phyloP scores from a whole-genome alignment of 2,329 filamentous ascomycete species.

The Decorospora gaudefroyi region DNA sequence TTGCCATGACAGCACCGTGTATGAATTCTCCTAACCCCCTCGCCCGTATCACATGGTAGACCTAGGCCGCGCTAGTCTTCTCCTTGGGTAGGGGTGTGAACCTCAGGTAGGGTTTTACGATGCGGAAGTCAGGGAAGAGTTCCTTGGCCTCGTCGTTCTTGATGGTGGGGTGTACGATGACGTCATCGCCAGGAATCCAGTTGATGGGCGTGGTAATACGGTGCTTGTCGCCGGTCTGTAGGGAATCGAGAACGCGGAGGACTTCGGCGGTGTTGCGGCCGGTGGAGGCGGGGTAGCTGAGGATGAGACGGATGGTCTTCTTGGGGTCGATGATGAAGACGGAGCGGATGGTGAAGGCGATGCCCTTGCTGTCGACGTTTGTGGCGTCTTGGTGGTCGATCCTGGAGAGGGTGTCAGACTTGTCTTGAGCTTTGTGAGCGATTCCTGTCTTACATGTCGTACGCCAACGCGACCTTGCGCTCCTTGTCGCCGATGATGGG shows the following conservation, averaged over 20 bases:
- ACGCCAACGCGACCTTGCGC: constrained; percentile 56
- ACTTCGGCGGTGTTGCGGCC: constrained; percentile 61
- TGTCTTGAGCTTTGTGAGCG: constrained; percentile 8
- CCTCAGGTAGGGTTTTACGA: constrained; percentile 66
- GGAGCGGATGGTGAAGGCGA: constrained; percentile 66
- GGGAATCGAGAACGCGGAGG: constrained; percentile 57
- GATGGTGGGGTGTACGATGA: constrained; percentile 64
- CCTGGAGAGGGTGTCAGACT: constrained; percentile 37
- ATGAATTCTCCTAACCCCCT: too few relatives aligned
- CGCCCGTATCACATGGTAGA: background rate
- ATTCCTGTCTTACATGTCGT: constrained; percentile 53
- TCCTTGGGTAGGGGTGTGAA: constrained; percentile 64
- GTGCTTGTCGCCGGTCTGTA: constrained; percentile 64
- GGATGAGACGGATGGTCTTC: constrained; percentile 66
- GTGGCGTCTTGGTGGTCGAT: constrained; percentile 61
- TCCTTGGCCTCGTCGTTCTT: constrained; percentile 63
- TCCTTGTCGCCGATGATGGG: constrained; percentile 61
- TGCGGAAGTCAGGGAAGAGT: constrained; percentile 63
- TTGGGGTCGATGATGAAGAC: constrained; percentile 69
- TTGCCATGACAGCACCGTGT: background rate
- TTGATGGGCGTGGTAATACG: constrained; percentile 65
- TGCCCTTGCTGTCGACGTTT: constrained; percentile 61
- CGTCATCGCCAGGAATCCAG: constrained; percentile 63
- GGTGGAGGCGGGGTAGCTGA: constrained; percentile 66
- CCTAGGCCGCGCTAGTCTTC: constrained; percentile 55